These are phyloP conservation scores for Orychophragmus violaceus DNA, from an alignment of 345 rosid genomes.

Conservation along the genomic window DNA sequence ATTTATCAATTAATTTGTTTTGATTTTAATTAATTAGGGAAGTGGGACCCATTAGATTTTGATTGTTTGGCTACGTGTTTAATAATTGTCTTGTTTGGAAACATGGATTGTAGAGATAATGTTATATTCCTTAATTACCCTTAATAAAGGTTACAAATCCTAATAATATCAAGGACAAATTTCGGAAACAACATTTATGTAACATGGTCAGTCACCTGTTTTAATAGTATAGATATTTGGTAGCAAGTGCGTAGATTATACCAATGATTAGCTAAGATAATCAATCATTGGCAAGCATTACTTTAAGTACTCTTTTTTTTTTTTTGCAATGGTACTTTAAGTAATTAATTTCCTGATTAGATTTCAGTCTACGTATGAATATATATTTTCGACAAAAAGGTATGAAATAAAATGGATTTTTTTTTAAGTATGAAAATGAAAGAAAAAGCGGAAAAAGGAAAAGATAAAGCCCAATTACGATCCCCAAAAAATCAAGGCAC, in stretches of 20 bases:
- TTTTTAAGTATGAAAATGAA: not conserved
- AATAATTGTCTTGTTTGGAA: too few relatives aligned
- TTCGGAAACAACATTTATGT: too few relatives aligned
- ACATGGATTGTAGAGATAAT: too few relatives aligned
- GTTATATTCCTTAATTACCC: too few relatives aligned
- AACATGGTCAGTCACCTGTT: too few relatives aligned
- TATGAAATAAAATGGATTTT: not conserved
- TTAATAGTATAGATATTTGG: too few relatives aligned
- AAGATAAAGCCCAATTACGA: not conserved
- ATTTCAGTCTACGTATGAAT: not conserved
- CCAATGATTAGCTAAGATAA: slow-evolving; percentile 20
- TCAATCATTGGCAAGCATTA: slow-evolving; percentile 23
- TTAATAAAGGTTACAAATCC: too few relatives aligned
- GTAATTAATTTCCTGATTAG: not conserved
- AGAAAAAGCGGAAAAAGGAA: not conserved
- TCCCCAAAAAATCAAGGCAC: not conserved
- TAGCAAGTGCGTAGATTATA: slow-evolving; percentile 24
- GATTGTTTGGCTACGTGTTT: too few relatives aligned
- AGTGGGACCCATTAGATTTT: too few relatives aligned
- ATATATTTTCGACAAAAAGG: not conserved
- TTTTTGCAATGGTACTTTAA: not conserved
- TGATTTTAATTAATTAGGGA: too few relatives aligned
- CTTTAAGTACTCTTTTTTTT: not conserved
- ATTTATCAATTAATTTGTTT: too few relatives aligned
- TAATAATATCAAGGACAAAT: too few relatives aligned